Percentiles rank a stretch among this genome's conserved stretches.
These are phyloP conservation scores for Bimuria novae-zelandiae DNA, from an alignment of 2,329 filamentous ascomycete genomes.

Conservation along the genomic window DNA sequence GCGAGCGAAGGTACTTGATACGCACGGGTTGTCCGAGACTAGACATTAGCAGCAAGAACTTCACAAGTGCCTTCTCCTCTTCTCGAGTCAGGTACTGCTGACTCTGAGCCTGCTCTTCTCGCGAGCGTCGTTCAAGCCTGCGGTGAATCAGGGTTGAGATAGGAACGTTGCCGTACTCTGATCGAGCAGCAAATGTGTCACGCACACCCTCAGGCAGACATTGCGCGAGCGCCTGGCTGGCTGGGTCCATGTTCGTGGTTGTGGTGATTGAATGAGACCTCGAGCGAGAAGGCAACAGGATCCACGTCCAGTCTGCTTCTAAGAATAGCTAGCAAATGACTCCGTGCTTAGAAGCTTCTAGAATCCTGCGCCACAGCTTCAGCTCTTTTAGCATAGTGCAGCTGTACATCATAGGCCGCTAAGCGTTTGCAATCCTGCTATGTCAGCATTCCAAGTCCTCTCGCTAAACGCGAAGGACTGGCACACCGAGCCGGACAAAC, in stretches of 20 bases:
- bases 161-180: slow-evolving; percentile 23
- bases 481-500: too few species aligned
- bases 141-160: slow-evolving; percentile 17
- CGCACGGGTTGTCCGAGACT: slow-evolving; percentile 17
- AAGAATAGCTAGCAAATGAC: too few species aligned
- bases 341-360: too few species aligned
- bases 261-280: too few species aligned
- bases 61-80: background rate
- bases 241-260: slow-evolving; percentile 10
- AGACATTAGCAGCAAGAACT: slow-evolving; percentile 5
- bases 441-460: too few species aligned
- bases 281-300: too few species aligned
- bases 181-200: slow-evolving; percentile 12
- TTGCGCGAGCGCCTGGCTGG: slow-evolving; percentile 14
- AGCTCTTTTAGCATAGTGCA: too few species aligned
- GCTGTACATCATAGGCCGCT: too few species aligned
- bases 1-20: slow-evolving; percentile 22
- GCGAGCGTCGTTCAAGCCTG: slow-evolving; percentile 26
- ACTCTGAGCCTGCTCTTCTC: slow-evolving; percentile 11
- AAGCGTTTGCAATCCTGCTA: too few species aligned
- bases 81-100: background rate
- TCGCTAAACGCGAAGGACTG: too few species aligned
- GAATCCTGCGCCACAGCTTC: too few species aligned
- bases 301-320: too few species aligned
- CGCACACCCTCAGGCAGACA: slow-evolving; percentile 7